phyloP scores from a whole-genome alignment of 257 asterid species.

The Solanum virginianum region DNA sequence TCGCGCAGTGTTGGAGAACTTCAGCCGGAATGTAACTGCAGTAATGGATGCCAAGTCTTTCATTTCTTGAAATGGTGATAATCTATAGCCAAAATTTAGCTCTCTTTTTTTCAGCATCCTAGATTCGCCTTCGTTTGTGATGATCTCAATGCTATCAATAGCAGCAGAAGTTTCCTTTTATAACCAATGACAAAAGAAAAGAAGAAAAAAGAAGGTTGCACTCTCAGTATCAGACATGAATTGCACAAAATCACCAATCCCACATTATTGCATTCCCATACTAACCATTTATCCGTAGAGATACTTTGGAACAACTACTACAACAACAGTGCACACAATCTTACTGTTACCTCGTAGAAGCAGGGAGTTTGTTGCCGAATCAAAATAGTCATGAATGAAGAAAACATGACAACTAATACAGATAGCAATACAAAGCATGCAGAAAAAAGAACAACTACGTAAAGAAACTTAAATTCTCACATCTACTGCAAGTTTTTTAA shows the following conservation, averaged over 20 bases:
- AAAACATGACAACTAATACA: neutral
- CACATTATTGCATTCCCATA: neutral
- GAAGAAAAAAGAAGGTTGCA: neutral
- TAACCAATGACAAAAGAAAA: neutral
- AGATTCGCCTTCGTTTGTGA: constrained; percentile 16
- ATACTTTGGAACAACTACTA: neutral
- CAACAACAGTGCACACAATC: neutral
- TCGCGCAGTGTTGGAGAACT: constrained; percentile 13
- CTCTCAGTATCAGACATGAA: neutral
- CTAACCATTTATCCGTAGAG: neutral
- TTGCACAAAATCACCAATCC: neutral
- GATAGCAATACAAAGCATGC: neutral
- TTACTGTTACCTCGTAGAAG: no score
- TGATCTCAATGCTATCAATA: constrained; percentile 26
- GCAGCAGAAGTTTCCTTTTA: constrained; percentile 25
- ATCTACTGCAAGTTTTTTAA: neutral
- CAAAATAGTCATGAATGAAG: neutral
- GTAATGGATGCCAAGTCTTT: constrained; percentile 27
- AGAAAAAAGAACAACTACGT: neutral
- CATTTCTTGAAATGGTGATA: constrained; percentile 30
- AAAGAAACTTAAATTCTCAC: neutral
- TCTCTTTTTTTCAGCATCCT: constrained; percentile 5
- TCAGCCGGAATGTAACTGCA: constrained; percentile 24
- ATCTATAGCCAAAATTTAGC: constrained; percentile 20
- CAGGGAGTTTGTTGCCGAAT: neutral